Evolutionary conservation across 2,329 filamentous ascomycete species (phyloP), one percentile per base, ranked within the genome.

Genomic region (Phaeomoniella chlamydospora): DNA sequence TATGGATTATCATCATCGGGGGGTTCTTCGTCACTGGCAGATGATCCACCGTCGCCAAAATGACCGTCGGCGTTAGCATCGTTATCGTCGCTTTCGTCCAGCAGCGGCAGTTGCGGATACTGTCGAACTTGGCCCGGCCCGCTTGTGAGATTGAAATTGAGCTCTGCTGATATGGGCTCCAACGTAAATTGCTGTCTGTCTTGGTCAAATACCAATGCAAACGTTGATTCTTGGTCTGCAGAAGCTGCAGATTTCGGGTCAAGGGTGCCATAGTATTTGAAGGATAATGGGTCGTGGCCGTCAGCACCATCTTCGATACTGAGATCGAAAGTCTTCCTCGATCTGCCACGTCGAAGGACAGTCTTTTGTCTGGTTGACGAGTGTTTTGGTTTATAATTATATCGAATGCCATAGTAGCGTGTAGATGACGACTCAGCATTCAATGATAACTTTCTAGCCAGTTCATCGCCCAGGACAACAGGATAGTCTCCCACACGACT

Each of bases 71-170:
- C 53, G 18, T 52, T 52, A 19, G 52, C 11, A 22, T 18, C 37
- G 29, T 18, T 33, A 18, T 49, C 38, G 5, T 49, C 41, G 3
- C 45, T 44, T 13, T 33, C 14, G 15, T 35, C 13, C n/a, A 18
- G 42, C 41, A 15, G 51, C 34, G 49, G 37, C 17, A 29, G 33
- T 15, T 16, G 22, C 15, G 35, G 42, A 15, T 43, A 36, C 29
- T 39, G 44, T 16, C 37, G 41, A 16, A 45, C 15, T 12, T 41
- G 22, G 13, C 38, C 38, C 33, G 80, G 82, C 11, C 75, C 75
- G 37, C 70, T 74, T 36, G 72, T 75, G 37, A 94, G 61, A 55
- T 94, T 94, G 78, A 94, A 87, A 49, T 84, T 78, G 58, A 93
- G 80, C 29, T 77, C 77, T n/a, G 77, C 80, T 51, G 84, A 74